phyloP scores from a whole-genome alignment of 371 early-diverging fungal genomes.

The Saksenaea vasiformis region DNA sequence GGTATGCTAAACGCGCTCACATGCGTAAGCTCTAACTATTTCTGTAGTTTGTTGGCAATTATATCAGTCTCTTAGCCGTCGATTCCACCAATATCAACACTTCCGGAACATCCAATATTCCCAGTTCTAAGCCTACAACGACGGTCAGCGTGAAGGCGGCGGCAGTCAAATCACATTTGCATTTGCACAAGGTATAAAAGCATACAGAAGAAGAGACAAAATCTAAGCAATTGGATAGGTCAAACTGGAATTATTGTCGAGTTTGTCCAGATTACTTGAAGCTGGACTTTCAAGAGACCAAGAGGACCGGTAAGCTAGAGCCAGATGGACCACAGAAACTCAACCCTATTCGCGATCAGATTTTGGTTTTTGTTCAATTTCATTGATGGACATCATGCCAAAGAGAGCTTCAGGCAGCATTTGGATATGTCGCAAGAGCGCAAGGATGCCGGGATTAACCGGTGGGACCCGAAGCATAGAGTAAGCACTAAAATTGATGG shows the following conservation, averaged over 20 bases:
- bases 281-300: conserved; percentile 39
- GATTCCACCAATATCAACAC: conserved; percentile 27
- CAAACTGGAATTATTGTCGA: conserved; percentile 38
- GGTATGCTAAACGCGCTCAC: conserved; percentile 23
- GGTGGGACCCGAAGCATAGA: conserved; percentile 14
- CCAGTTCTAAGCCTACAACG: conserved; percentile 4
- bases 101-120: not conserved
- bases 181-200: conserved; percentile 38
- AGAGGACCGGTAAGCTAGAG: conserved; percentile 24
- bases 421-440: conserved; percentile 13
- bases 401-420: conserved; percentile 39
- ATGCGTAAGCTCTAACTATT: not conserved
- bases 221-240: conserved; percentile 9
- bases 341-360: conserved; percentile 1
- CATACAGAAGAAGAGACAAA: not conserved
- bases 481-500: conserved; percentile 13
- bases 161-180: conserved; percentile 43
- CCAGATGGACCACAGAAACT: not conserved
- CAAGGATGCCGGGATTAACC: conserved; percentile 12
- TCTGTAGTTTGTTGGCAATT: conserved; percentile 37
- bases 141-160: conserved; percentile 38
- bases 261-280: conserved; percentile 43
- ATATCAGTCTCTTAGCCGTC: conserved; percentile 44
- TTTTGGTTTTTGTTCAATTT: conserved; percentile 59
- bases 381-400: conserved; percentile 46